Evolutionary conservation across 2,329 filamentous ascomycete species (phyloP), one percentile per base, ranked within the genome.

Genomic region (Incumbomyces lentus): DNA sequence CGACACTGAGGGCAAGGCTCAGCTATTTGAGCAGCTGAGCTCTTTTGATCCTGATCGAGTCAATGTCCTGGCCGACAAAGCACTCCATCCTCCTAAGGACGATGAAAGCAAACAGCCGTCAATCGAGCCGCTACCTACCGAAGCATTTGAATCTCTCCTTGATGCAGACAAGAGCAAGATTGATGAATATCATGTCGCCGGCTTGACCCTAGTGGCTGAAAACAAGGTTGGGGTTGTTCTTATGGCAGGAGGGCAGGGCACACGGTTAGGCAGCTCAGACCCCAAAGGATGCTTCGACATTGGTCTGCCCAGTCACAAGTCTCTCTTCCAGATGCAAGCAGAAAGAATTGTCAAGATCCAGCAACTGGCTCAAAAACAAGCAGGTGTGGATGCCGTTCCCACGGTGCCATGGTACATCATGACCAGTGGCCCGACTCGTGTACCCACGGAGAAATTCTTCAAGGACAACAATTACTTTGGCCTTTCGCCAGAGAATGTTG

Each of bases 241-340:
- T 60, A 93, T 98, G 86, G 92, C 92, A 49, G 92, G 92, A 62
- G 92, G 92, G 30, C 92, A 98, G 71, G 92, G 92, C 54, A 98
- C 92, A 52, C 79, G 92, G 52, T 72, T 98, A 53, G 92, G 92
- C 57, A 95, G 88, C 73, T 92, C 88, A 48, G 90, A 83, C 14
- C 92, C 92, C 56, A 98, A 98, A 74, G 92, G 92, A 48, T 96
- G 90, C 76, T 98, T 86, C 69, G 83, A 98, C 63, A 96, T 98
- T 65, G 88, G 88, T 14, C 78, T 98, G 48, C 87, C 90, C 29
- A 95, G 87, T 57, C 71, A 83, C 63, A 98, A 98, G 74, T 88
- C 88, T 13, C 77, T 98, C 50, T 98, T 98, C 76, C 89, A 96
- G 73, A 85, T 98, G 58, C 92, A 98, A 69, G 92, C 85, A 37